These are phyloP conservation scores for Scytalidium sp. DNA, from an alignment of 2,329 filamentous ascomycete genomes.

Conservation along the genomic window DNA sequence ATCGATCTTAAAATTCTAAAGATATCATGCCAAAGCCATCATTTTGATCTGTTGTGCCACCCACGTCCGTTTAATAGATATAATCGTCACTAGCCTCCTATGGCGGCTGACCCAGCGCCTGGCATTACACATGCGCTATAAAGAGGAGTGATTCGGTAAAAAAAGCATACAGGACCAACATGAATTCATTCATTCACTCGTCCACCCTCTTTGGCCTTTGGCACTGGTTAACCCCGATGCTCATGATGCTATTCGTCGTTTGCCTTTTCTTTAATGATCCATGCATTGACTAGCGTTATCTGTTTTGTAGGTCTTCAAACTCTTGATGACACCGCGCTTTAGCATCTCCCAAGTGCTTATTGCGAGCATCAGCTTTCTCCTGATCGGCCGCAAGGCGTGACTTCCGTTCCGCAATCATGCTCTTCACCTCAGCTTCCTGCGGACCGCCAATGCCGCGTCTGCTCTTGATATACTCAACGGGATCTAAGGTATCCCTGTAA, in stretches of 20 bases:
- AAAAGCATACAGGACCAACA: too few relatives aligned
- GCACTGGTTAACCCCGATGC: not conserved
- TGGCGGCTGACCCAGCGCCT: too few relatives aligned
- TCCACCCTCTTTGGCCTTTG: not conserved
- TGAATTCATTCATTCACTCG: too few relatives aligned
- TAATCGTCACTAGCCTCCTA: too few relatives aligned
- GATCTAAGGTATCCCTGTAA: slow-evolving; percentile 3
- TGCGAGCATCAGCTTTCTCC: not conserved
- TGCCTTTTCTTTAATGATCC: not conserved
- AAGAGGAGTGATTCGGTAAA: too few relatives aligned
- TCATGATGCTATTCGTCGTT: not conserved
- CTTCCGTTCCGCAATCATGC: slow-evolving; percentile 1
- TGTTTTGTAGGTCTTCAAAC: not conserved
- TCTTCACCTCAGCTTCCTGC: slow-evolving; percentile 2
- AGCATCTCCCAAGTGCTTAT: not conserved
- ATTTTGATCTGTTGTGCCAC: too few relatives aligned
- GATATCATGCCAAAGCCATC: too few relatives aligned
- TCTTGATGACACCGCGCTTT: not conserved
- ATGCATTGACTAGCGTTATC: not conserved
- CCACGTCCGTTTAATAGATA: too few relatives aligned
- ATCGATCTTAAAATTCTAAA: too few relatives aligned
- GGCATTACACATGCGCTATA: too few relatives aligned
- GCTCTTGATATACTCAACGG: slow-evolving; percentile 4
- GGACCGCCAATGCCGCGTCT: slow-evolving; percentile 3
- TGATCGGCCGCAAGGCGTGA: not conserved